A percentile compares a stretch with the other conserved stretches of the same genome.
These are phyloP conservation scores for Pythium insidiosum DNA, from an alignment of 352 stramenopile species.

Conservation along the genomic window DNA sequence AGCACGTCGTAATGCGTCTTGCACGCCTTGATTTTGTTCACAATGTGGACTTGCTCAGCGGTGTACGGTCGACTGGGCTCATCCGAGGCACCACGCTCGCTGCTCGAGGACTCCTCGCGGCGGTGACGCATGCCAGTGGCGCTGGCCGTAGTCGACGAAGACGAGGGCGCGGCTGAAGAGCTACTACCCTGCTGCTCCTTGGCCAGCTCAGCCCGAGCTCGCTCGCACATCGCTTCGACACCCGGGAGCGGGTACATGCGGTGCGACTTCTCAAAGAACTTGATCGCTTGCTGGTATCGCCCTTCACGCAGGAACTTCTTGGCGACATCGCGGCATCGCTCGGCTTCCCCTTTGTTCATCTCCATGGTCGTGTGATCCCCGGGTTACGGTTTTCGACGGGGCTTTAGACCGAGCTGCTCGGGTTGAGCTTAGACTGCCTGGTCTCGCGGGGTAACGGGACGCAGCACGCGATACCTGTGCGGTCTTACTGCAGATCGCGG, in stretches of 20 bases:
- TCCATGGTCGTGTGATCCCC: conserved; percentile 43
- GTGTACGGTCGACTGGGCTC: conserved; percentile 54
- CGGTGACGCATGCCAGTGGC: conserved; percentile 24
- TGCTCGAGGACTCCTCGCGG: conserved; percentile 18
- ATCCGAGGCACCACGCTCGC: conserved; percentile 21
- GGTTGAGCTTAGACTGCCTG: no score
- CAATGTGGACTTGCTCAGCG: conserved; percentile 72
- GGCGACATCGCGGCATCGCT: conserved; percentile 88
- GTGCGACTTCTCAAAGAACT: conserved; percentile 91
- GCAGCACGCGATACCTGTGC: neutral
- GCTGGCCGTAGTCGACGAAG: neutral
- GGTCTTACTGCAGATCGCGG: conserved; percentile 2
- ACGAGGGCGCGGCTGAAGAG: conserved; percentile 12
- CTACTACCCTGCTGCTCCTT: conserved; percentile 27
- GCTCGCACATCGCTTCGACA: conserved; percentile 73
- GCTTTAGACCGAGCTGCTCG: no score
- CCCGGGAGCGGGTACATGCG: conserved; percentile 84
- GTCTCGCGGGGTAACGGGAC: neutral
- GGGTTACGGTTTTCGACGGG: no score
- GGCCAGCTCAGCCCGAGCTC: conserved; percentile 50
- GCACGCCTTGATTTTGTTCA: conserved; percentile 83
- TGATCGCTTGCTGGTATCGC: conserved; percentile 83
- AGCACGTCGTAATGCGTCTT: conserved; percentile 89
- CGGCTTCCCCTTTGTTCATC: conserved; percentile 90
- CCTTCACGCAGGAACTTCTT: conserved; percentile 83